A percentile compares a stretch with the other conserved stretches of the same genome.
Conservation (phyloP, 352 stramenopile species). For the Phytophthora megakarya region DNA sequence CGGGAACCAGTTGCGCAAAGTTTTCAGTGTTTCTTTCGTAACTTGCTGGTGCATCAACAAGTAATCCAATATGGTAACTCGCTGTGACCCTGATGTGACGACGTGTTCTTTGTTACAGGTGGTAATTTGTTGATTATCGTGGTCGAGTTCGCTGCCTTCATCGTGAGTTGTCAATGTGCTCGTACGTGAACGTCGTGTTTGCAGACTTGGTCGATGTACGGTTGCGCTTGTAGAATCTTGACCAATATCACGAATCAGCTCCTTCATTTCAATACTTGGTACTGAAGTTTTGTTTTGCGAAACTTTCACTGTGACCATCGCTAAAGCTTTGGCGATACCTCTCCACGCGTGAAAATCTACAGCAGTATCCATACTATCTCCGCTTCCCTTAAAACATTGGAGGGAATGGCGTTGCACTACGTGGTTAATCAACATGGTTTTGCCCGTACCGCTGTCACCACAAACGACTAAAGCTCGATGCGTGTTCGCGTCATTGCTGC, state of each 20-base stretch:
- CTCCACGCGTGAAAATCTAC: constrained; percentile 67
- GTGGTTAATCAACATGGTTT: constrained; percentile 70
- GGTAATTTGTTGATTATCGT: background rate
- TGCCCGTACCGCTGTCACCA: constrained; percentile 63
- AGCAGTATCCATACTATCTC: constrained; percentile 61
- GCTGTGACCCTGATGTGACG: constrained; percentile 26
- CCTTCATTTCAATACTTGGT: constrained; percentile 12
- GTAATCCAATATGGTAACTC: constrained; percentile 59
- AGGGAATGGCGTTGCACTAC: constrained; percentile 53
- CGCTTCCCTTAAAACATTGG: constrained; percentile 57
- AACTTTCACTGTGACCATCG: constrained; percentile 16
- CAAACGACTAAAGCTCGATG: constrained; percentile 62
- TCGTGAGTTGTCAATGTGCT: constrained; percentile 36
- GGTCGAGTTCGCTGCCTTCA: constrained; percentile 24
- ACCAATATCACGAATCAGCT: background rate
- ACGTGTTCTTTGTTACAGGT: background rate
- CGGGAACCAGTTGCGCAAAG: constrained; percentile 58
- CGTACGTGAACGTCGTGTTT: constrained; percentile 21
- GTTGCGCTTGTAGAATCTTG: constrained; percentile 14
- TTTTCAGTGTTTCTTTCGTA: constrained; percentile 44
- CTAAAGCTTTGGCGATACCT: constrained; percentile 38
- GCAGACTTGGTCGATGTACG: constrained; percentile 23
- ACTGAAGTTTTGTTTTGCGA: constrained; percentile 19
- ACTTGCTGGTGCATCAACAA: constrained; percentile 53
- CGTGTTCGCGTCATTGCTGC: constrained; percentile 9